phyloP scores from a whole-genome alignment of 805 yeast species.

The Candida sakaeoensis region DNA sequence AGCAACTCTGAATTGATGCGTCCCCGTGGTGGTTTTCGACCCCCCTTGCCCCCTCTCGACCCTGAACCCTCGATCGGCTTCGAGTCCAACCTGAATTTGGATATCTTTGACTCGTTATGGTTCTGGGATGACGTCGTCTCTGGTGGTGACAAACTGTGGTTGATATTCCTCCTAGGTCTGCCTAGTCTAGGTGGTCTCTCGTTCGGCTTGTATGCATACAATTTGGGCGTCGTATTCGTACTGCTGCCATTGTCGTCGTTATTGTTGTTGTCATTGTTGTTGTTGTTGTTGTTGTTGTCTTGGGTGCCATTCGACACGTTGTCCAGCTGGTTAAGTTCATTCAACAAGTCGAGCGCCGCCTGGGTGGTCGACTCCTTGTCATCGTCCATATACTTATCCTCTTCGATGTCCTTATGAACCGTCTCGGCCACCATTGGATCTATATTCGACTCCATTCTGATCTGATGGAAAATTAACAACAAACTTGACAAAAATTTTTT shows the following conservation, averaged over 20 bases:
- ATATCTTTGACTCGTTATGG: constrained; percentile 25
- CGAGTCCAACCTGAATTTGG: constrained; percentile 32
- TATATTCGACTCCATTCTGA: constrained; percentile 8
- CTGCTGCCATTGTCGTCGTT: background rate
- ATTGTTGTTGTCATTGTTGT: background rate
- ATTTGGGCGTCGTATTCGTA: constrained; percentile 9
- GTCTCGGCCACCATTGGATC: constrained; percentile 5
- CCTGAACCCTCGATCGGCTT: constrained; percentile 38
- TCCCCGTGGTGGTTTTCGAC: constrained; percentile 20
- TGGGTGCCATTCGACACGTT: too few relatives aligned
- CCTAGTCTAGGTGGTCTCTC: constrained; percentile 32
- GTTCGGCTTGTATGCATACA: constrained; percentile 31
- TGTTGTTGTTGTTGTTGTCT: too few relatives aligned
- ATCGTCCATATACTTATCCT: background rate
- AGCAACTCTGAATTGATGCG: constrained; percentile 21
- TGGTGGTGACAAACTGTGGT: constrained; percentile 17
- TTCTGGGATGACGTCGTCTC: constrained; percentile 22
- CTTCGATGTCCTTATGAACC: background rate
- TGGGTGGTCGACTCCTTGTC: background rate
- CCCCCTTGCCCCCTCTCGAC: constrained; percentile 33
- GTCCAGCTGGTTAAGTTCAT: constrained; percentile 2
- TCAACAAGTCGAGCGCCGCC: background rate
- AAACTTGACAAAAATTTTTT: background rate
- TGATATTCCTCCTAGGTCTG: constrained; percentile 29
- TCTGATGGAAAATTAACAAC: background rate